Conservation (phyloP, 2,329 filamentous ascomycete genomes). For the Sporothrix protearum region DNA sequence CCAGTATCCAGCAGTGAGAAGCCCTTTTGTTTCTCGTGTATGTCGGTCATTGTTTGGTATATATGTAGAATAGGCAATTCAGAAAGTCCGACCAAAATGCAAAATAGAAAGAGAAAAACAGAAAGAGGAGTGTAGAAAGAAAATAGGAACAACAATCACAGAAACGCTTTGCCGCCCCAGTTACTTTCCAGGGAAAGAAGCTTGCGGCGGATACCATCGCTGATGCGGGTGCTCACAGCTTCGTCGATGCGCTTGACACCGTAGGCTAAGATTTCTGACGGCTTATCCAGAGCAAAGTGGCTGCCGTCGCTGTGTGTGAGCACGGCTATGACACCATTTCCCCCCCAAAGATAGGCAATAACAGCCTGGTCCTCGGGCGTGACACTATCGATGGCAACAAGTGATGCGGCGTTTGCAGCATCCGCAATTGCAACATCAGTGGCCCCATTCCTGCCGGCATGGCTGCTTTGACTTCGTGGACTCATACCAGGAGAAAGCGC, state of each 20-base stretch:
- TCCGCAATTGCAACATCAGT: conserved; percentile 15
- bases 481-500: conserved; percentile 22
- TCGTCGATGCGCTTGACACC: conserved; percentile 41
- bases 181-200: conserved; percentile 38
- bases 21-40: background rate
- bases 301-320: conserved; percentile 38
- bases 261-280: conserved; percentile 41
- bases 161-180: conserved; percentile 36
- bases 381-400: conserved; percentile 41
- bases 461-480: conserved; percentile 4
- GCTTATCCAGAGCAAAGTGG: conserved; percentile 39
- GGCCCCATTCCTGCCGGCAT: background rate
- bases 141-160: background rate
- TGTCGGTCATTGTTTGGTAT: background rate
- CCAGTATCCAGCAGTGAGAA: background rate
- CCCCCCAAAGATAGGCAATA: conserved; percentile 40
- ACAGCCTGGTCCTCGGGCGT: conserved; percentile 40
- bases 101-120: background rate
- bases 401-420: background rate
- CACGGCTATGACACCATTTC: conserved; percentile 38
- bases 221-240: conserved; percentile 42
- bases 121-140: background rate
- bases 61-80: background rate
- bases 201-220: conserved; percentile 47
- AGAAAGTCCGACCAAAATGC: background rate